Evolutionary conservation across 768 basidiomycete genomes (phyloP).

Genomic region (Dentipellis fragilis): DNA sequence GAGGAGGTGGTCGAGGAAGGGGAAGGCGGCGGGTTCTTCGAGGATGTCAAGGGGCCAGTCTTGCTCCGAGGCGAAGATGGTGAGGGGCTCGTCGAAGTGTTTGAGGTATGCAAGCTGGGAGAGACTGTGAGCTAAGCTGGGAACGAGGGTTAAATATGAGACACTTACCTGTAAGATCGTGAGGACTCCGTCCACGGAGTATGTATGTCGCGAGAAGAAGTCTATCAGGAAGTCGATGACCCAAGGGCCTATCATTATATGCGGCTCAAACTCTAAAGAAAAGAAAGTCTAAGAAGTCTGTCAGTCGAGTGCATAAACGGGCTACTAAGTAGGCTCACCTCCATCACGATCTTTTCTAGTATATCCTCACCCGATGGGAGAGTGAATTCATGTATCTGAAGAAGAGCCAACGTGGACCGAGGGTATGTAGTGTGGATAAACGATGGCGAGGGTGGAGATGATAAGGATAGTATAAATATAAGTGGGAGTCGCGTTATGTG

Average conservation of each 20-base stretch:
- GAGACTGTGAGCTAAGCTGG: background rate
- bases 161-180: slow-evolving; percentile 50
- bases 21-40: slow-evolving; percentile 14
- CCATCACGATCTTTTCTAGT: slow-evolving; percentile 43
- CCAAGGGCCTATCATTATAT: slow-evolving; percentile 50
- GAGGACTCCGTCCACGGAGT: slow-evolving; percentile 46
- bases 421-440: slow-evolving; percentile 54
- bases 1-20: slow-evolving; percentile 25
- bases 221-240: slow-evolving; percentile 46
- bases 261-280: slow-evolving; percentile 47
- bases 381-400: slow-evolving; percentile 42
- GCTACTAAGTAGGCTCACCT: slow-evolving; percentile 27
- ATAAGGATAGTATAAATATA: slow-evolving; percentile 53
- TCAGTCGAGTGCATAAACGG: background rate
- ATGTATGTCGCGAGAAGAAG: slow-evolving; percentile 43
- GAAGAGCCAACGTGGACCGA: slow-evolving; percentile 44
- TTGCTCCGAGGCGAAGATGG: slow-evolving; percentile 23
- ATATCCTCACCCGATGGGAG: slow-evolving; percentile 39
- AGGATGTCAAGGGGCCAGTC: slow-evolving; percentile 4
- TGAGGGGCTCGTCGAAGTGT: slow-evolving; percentile 59
- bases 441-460: slow-evolving; percentile 37
- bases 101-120: slow-evolving; percentile 56
- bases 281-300: slow-evolving; percentile 45
- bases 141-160: background rate
- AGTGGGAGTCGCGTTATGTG: slow-evolving; percentile 46